Base-by-base conservation (phyloP, 2,329 filamentous ascomycete genomes). In the Reticulascus tulasneorum region DNA sequence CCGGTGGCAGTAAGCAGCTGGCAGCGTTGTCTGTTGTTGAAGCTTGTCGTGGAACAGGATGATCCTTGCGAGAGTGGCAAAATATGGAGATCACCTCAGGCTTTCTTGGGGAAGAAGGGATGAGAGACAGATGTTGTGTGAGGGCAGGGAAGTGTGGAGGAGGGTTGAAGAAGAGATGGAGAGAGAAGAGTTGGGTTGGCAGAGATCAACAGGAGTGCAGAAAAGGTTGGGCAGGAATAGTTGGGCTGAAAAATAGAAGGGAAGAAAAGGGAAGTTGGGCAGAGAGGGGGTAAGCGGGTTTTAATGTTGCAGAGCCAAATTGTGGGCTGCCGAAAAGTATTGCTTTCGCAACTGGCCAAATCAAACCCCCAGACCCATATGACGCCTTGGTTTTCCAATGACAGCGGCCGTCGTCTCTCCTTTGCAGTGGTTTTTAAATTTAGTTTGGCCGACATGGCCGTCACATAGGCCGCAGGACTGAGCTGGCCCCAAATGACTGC, bases 401-500 rank as follows among this genome's bases (percentile, higher is more conserved):
- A n/a, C n/a, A n/a, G n/a, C n/a, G n/a, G n/a, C n/a, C n/a, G n/a
- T n/a, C n/a, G n/a, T n/a, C n/a, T n/a, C n/a, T n/a, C n/a, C n/a
- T n/a, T 27, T 27, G 24, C n/a, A 13, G 33, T 31, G 32, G 25
- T 32, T 25, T 27, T 28, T 20, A 27, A 12, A 27, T 20, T 30
- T 21, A 21, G 30, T 29, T 24, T 36, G 33, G 33, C 25, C 20
- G 26, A 24, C n/a, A 32, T 23, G 41, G 44, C 38, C 37, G 41
- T 40, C 47, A 47, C 39, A 51, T 44, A 47, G 45, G 45, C 42
- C 44, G 48, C 40, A 63, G 54, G 52, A 59, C 58, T 71, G 67
- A 62, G 69, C 54, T 71, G 69, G 65, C 69, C 59, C 50, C 49
- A 47, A 48, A 42, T 49, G 51, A 42, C 63, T 62, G 54, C 54